Evolutionary conservation across 2,329 filamentous ascomycete species (phyloP), one percentile per base, ranked within the genome.

Genomic region (Aureobasidium namibiae): DNA sequence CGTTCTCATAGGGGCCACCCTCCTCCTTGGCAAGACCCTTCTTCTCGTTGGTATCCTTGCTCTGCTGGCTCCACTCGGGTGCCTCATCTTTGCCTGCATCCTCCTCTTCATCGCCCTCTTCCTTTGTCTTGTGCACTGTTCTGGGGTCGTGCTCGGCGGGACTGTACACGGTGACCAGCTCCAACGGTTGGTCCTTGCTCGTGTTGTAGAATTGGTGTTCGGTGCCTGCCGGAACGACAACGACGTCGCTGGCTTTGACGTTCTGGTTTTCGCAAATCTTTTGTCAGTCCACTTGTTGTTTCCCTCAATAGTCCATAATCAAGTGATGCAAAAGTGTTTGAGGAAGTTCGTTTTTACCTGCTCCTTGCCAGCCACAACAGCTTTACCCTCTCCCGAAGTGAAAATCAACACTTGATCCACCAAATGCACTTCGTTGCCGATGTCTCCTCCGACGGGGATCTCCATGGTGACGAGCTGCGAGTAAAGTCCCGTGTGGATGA

Each of bases 371-470:
- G 76, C 79, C 4, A 86, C 78, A 2, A 80, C 83, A 1, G 82
- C 83, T 26, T 80, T 78, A 0, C 80, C 82, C 11, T 71, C 74
- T 13, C 83, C 84, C 6, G 78, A 80, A 0, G 82, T 87, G 70
- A 87, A 86, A 13, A 84, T 82, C 13, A 87, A 73, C 59, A 83
- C 81, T 64, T 87, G 84, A 63, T 87, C 84, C 38, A 86, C 83
- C 0, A 80, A 81, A 67, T 86, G 83, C 61, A 84, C 83, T 71
- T 86, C 83, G 56, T 86, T 83, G n/a, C 84, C 82, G 64, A 87
- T 86, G 31, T 87, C 83, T 2, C 83, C 83, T 14, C 77, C 78
- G 0, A 84, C 80, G 0, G 83, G 84, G 0, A 87, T 76, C 44
- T 82, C 83, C 83, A 86, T 87, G 0, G 83, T 76, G 0, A 86